Base-by-base conservation (phyloP, 768 basidiomycete genomes). In the Termitomyces eurrhizus region DNA sequence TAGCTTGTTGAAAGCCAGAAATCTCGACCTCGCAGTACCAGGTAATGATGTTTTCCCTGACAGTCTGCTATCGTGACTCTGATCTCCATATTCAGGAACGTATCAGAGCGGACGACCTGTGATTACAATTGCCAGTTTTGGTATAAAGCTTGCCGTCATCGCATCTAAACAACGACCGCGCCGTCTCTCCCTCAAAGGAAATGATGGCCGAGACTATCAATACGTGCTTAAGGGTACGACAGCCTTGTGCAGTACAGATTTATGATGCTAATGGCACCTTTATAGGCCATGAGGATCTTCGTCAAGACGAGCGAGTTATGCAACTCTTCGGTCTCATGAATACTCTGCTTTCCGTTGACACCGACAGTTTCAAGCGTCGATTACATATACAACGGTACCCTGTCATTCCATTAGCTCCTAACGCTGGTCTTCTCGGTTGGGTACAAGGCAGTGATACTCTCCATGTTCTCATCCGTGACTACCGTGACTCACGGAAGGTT, bases 291-390 rank as follows among this genome's bases (percentile, higher is more conserved):
- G 97, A 99, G 76, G 97, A 99, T 77, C 80, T 99, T 54, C 94
- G 97, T 44, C 97, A 98, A 74, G 97, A 99, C 70, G 97, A 99
- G 68, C 86, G 97, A 63, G 97, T 98, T 58, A 98, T 98, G 96
- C 97, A 99, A 72, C 82, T 98, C 21, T 98, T 98, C 73, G 91
- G 97, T 61, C 86, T 99, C 51, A 91, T 98, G 67, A 99, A 99
- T 74, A 96, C 93, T 0, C 77, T 98, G 2, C 85, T 99, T 33
- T 89, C 92, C 7, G 88, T 93, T 21, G 96, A 99, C 68, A 92
- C 94, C 24, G 87, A 92, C 69, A 94, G 93, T 71, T 98, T 96
- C 83, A 97, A 96, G 77, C 83, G 97, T 39, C 93, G 95, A 65
- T 80, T 99, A 49, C 93, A 95, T 67, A 96, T 98, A 56, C 96